Evolutionary conservation across 208 protist species (phyloP), one percentile per base, ranked within the genome.

Genomic region (Tritrichomonas foetus): DNA sequence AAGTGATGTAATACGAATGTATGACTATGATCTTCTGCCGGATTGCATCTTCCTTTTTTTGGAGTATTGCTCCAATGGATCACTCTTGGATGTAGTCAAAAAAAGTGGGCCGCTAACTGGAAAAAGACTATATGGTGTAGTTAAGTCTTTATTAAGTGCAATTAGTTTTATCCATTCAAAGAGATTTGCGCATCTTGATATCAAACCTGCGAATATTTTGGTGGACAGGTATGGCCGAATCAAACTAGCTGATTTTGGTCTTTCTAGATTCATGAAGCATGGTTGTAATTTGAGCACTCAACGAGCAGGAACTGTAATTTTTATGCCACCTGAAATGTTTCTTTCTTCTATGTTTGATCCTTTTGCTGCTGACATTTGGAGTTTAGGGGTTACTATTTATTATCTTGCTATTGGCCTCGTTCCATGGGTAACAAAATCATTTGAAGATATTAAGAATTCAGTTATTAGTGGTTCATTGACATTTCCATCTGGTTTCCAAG

Each of bases 121-220:
- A n/a, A 72, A 33, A 13, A 20, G 36, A 2, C n/a, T 5, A 8
- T 47, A 75, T n/a, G n/a, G 69, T 75, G 41, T 36, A 36, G 22
- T n/a, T 13, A 75, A 11, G 69, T 47, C 8, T 20, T 75, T 2
- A 36, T 75, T n/a, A 33, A 44, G 13, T 75, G n/a, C 69, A 75
- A 75, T 75, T 11, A 75, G 41, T 5, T 27, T 36, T 95, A 97
- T 97, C 95, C 97, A 98, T 94, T 94, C 95, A 36, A 94, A 96
- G 41, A 95, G 97, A 49, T 96, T 98, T 14, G 94, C 98, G 50
- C 97, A 98, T 82, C 94, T 97, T 39, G 97, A 98, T 95, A 94
- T 98, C 0, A 98, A 98, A 95, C 97, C 97, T 20, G 96, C 97
- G 82, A 98, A 98, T 93, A 94, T 98, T 55, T 95, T 98, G 69